These are phyloP conservation scores for Lentinula guzmanii DNA, from an alignment of 768 basidiomycete species.

Conservation along the genomic window DNA sequence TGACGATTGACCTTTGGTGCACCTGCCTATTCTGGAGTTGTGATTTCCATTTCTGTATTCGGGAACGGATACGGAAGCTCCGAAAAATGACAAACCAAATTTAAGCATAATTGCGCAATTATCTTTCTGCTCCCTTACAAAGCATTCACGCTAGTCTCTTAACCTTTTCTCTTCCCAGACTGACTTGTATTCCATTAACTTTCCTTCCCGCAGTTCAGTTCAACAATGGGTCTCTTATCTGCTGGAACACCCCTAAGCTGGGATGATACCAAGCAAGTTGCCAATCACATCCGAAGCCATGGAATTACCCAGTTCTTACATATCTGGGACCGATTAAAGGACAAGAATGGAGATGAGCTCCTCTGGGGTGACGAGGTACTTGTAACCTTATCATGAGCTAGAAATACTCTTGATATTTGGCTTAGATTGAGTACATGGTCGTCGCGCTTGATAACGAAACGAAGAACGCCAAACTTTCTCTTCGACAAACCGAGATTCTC, in stretches of 20 bases:
- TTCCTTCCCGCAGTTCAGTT: background rate
- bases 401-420: slow-evolving; percentile 10
- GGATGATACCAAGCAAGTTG: slow-evolving; percentile 83
- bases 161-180: background rate
- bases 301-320: slow-evolving; percentile 95
- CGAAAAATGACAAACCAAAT: slow-evolving; percentile 7
- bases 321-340: slow-evolving; percentile 90
- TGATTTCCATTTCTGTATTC: background rate
- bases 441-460: slow-evolving; percentile 72
- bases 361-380: slow-evolving; percentile 98
- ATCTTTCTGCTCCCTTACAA: background rate
- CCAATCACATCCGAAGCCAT: slow-evolving; percentile 85
- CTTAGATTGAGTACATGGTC: slow-evolving; percentile 94
- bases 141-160: background rate
- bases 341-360: slow-evolving; percentile 83
- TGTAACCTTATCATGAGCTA: background rate
- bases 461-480: slow-evolving; percentile 81
- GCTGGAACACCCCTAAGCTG: slow-evolving; percentile 91
- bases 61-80: background rate
- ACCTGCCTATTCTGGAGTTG: background rate
- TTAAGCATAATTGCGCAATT: slow-evolving; percentile 7
- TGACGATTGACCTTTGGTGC: too few relatives aligned
- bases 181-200: background rate
- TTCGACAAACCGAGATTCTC: slow-evolving; percentile 95
- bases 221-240: slow-evolving; percentile 81